These are phyloP conservation scores for Ceratocystiopsis brevicomis DNA, from an alignment of 2,329 filamentous ascomycete genomes.

Conservation along the genomic window DNA sequence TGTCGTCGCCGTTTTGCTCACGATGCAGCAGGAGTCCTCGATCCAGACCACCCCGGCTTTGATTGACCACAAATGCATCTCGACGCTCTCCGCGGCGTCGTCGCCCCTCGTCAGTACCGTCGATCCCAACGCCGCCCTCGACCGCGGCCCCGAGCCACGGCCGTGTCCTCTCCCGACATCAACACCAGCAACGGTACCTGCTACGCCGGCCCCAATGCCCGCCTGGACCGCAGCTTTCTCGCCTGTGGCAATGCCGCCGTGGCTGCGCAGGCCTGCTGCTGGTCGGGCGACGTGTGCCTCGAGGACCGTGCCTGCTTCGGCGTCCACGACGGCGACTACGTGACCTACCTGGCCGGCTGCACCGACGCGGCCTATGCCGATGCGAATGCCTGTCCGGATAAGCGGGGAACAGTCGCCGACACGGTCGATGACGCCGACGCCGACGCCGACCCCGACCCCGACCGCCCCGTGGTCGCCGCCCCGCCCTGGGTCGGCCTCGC, in stretches of 20 bases:
- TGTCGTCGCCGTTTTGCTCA: too few relatives aligned
- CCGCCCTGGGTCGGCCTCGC: constrained; percentile 18
- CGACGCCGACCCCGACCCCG: too few relatives aligned
- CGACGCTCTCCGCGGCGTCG: too few relatives aligned
- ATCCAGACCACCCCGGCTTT: too few relatives aligned
- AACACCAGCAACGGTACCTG: constrained; percentile 9
- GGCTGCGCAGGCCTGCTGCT: constrained; percentile 7
- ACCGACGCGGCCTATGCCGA: constrained; percentile 16
- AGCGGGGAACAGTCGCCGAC: constrained; percentile 5
- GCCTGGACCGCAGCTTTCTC: constrained; percentile 6
- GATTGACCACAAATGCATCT: too few relatives aligned
- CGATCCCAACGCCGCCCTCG: too few relatives aligned
- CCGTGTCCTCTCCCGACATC: not conserved
- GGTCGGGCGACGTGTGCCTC: constrained; percentile 9
- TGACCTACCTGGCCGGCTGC: constrained; percentile 21
- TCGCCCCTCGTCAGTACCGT: too few relatives aligned
- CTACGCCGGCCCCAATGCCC: constrained; percentile 2
- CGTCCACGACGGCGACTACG: constrained; percentile 12
- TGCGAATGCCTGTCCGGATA: constrained; percentile 16
- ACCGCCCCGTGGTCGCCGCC: not conserved
- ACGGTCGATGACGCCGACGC: not conserved
- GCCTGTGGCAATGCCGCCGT: constrained; percentile 10
- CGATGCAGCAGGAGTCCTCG: too few relatives aligned
- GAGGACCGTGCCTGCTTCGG: constrained; percentile 8
- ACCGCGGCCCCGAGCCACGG: too few relatives aligned